Percentiles rank a stretch among this genome's conserved stretches.
phyloP scores from a whole-genome alignment of 176 grass and related monocot species.

The Bromus sterilis region DNA sequence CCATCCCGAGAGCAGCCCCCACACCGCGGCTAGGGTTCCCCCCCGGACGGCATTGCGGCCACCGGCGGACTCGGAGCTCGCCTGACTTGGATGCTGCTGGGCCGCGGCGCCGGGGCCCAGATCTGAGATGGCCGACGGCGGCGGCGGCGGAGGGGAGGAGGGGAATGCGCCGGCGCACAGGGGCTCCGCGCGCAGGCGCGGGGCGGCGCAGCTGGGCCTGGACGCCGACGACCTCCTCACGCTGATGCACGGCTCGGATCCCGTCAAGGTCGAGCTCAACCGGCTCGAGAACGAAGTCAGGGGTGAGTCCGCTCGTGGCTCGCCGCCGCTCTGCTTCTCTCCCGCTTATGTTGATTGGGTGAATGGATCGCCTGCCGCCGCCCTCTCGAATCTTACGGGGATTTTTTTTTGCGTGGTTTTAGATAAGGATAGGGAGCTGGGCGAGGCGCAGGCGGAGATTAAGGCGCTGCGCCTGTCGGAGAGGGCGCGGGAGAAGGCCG shows the following conservation, averaged over 20 bases:
- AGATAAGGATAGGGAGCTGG: slow-evolving; percentile 96
- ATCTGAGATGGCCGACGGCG: slow-evolving; percentile 92
- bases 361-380: not conserved
- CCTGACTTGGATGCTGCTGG: slow-evolving; percentile 30
- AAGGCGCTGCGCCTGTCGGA: slow-evolving; percentile 82
- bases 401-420: not conserved
- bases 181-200: slow-evolving; percentile 44
- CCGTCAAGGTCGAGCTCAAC: slow-evolving; percentile 94
- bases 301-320: slow-evolving; percentile 56
- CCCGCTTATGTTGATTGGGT: not conserved
- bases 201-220: slow-evolving; percentile 40
- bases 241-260: slow-evolving; percentile 96
- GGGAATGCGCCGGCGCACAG: slow-evolving; percentile 48
- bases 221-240: slow-evolving; percentile 79
- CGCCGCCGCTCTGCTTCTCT: not conserved
- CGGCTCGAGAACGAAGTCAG: slow-evolving; percentile 94
- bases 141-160: slow-evolving; percentile 40
- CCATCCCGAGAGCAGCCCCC: not conserved
- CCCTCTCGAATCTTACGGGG: not conserved
- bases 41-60: slow-evolving; percentile 20
- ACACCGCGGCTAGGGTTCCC: slow-evolving; percentile 28
- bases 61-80: not conserved
- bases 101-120: slow-evolving; percentile 27
- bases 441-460: slow-evolving; percentile 82
- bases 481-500: slow-evolving; percentile 82